Evolutionary conservation across 202 grass and related monocot species (phyloP), one percentile per base, ranked within the genome.

Genomic region (Eragrostis tef): DNA sequence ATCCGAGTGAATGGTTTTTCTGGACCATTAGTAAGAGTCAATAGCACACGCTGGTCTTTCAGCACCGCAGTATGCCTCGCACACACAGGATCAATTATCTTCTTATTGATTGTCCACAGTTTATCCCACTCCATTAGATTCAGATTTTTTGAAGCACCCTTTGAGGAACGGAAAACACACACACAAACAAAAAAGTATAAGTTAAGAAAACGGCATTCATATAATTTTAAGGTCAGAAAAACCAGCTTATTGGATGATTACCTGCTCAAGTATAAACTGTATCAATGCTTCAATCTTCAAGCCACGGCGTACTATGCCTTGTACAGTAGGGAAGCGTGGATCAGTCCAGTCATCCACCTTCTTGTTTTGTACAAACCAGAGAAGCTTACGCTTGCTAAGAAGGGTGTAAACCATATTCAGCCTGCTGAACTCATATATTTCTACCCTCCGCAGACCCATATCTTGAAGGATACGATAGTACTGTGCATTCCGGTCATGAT

Each of bases 51-150:
- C 34, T 86, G 79, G 44, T 90, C 88, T 81, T 90, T 89, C 34
- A 91, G 71, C 42, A 97, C 86, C 26, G 94, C 90, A 14, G 91
- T 92, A 80, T 97, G 92, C 71, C 94, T 90, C 15, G 89, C 81
- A 44, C 94, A 94, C 71, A 94, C 86, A 49, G 94, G 94, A 81
- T 94, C 94, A 64, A 94, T 84, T 83, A 93, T 87, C 78, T 91
- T 97, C 64, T 97, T 94, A 86, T 94, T 97, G 64, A 94, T 94
- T 44, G 92, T 97, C 94, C 92, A 94, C 43, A 97, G 85, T 78
- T 94, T 97, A 84, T 97, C 94, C 92, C 92, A 92, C 84, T 97
- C 92, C 92, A 97, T 97, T 49, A 97, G 86, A 88, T 97, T 97
- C 13, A 97, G 81, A 84, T 94, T 97, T 76, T 97, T 94, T 31